Percentiles rank a stretch among this genome's conserved stretches.
phyloP scores from a whole-genome alignment of 768 basidiomycete genomes.

The Sarcodon sp. region DNA sequence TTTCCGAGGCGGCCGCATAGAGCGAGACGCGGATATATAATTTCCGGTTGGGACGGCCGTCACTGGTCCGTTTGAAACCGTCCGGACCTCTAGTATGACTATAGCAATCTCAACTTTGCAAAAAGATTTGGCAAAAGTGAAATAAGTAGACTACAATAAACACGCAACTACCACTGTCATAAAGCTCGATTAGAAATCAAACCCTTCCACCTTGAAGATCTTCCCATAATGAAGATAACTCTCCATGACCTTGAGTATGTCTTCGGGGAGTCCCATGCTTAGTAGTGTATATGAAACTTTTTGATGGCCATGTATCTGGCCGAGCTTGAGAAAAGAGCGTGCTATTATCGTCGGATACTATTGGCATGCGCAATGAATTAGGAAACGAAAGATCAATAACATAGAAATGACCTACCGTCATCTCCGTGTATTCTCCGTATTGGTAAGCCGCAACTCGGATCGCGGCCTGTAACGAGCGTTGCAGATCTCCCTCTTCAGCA shows the following conservation, averaged over 20 bases:
- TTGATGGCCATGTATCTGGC: slow-evolving; percentile 83
- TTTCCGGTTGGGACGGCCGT: background rate
- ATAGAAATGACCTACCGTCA: slow-evolving; percentile 46
- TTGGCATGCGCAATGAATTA: slow-evolving; percentile 2
- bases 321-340: slow-evolving; percentile 84
- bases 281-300: slow-evolving; percentile 90
- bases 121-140: background rate
- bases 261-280: slow-evolving; percentile 88
- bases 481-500: slow-evolving; percentile 92
- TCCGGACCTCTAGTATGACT: too few species aligned
- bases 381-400: slow-evolving; percentile 1
- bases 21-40: background rate
- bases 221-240: slow-evolving; percentile 82
- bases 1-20: background rate
- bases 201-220: slow-evolving; percentile 80
- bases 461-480: slow-evolving; percentile 80
- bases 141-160: background rate
- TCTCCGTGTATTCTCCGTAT: slow-evolving; percentile 81
- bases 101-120: too few species aligned
- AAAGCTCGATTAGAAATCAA: slow-evolving; percentile 41
- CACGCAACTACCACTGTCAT: background rate
- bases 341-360: slow-evolving; percentile 90
- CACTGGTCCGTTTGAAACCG: too few species aligned
- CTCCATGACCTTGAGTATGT: slow-evolving; percentile 88
- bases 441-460: slow-evolving; percentile 91